Conservation (phyloP, 2,329 filamentous ascomycete species). For the Chrysoporthe austroafricana region DNA sequence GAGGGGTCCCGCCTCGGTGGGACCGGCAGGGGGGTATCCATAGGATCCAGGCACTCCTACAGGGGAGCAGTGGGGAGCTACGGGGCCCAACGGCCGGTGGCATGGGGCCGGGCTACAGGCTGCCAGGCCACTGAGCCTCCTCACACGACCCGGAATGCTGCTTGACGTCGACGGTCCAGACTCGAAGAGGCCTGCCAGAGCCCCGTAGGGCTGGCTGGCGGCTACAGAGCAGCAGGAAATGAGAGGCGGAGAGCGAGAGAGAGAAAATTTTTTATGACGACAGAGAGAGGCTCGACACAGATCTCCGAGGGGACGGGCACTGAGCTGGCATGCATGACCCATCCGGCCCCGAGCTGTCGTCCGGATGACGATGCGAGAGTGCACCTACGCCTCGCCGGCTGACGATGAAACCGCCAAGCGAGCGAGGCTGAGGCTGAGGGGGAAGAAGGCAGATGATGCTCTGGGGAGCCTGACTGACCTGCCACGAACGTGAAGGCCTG, state of each 20-base stretch:
- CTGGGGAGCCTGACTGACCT: too few species aligned
- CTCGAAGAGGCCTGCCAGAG: too few species aligned
- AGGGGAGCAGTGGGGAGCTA: too few species aligned
- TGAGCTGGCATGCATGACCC: neutral
- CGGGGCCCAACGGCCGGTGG: neutral
- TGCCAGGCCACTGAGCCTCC: neutral
- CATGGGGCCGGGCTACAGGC: neutral
- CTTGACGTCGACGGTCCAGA: slow-evolving; percentile 6
- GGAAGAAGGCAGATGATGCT: neutral
- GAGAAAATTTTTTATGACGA: neutral
- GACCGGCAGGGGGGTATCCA: neutral
- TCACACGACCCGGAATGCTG: neutral
- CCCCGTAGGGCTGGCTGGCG: slow-evolving; percentile 1
- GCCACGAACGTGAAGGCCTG: too few species aligned
- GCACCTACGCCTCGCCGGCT: slow-evolving; percentile 4
- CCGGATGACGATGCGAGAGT: neutral
- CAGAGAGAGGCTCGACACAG: neutral
- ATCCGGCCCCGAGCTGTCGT: neutral
- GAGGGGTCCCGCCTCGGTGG: neutral
- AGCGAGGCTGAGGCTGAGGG: slow-evolving; percentile 24
- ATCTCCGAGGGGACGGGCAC: neutral
- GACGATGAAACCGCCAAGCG: slow-evolving; percentile 18
- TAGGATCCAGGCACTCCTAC: neutral
- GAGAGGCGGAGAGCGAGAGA: too few species aligned
- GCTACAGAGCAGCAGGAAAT: neutral